phyloP scores from a whole-genome alignment of 2,329 filamentous ascomycete species.

The Cryphonectria nitschkei region DNA sequence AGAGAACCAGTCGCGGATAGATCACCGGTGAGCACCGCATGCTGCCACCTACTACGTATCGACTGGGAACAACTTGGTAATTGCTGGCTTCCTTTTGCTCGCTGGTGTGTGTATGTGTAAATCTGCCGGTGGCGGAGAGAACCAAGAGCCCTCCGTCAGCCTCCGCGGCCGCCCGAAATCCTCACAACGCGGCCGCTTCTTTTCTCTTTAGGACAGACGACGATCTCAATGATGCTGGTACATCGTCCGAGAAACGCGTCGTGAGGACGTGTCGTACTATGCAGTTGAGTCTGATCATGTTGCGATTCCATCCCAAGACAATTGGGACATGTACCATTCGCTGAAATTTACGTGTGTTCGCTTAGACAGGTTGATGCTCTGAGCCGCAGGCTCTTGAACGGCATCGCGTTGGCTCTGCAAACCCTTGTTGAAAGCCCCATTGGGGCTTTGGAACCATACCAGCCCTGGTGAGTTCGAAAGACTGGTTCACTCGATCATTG shows the following conservation, averaged over 20 bases:
- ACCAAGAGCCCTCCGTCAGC: background rate
- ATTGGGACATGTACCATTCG: background rate
- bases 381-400: background rate
- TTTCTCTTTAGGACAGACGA: background rate
- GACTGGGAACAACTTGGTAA: background rate
- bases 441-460: background rate
- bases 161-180: constrained; percentile 4
- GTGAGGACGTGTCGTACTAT: background rate
- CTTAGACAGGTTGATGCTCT: constrained; percentile 6
- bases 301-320: background rate
- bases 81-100: constrained; percentile 4
- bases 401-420: background rate
- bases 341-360: background rate
- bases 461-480: background rate
- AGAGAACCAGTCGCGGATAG: constrained; percentile 17
- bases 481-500: constrained; percentile 9
- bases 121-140: background rate
- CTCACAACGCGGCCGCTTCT: background rate
- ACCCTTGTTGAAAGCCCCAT: background rate
- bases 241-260: background rate
- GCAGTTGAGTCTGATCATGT: background rate
- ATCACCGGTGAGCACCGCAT: constrained; percentile 18
- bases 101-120: background rate
- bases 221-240: background rate
- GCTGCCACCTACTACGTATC: constrained; percentile 13